Evolutionary conservation across 768 basidiomycete genomes (phyloP).

Genomic region (Cantharellus anzutake): DNA sequence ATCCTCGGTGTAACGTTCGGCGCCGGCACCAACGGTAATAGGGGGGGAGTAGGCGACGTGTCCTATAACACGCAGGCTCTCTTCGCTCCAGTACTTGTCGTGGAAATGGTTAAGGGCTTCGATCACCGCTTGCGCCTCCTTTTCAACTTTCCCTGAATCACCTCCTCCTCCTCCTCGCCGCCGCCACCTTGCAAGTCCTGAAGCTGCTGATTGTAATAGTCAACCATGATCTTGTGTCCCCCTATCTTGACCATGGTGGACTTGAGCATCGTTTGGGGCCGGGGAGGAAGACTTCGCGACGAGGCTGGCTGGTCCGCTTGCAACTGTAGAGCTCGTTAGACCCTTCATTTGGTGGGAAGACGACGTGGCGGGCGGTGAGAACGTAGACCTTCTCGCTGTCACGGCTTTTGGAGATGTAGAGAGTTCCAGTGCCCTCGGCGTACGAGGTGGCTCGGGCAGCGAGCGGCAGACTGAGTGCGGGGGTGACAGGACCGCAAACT

Average conservation of each 20-base stretch:
- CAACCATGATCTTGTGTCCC: not conserved
- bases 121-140: conserved; percentile 9
- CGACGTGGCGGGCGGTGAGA: conserved; percentile 2
- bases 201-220: not conserved
- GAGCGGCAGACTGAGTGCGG: conserved; percentile 21
- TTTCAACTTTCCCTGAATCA: conserved; percentile 8
- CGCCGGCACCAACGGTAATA: conserved; percentile 8
- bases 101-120: conserved; percentile 9
- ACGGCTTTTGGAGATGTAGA: conserved; percentile 3
- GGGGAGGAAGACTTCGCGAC: conserved; percentile 9
- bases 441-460: conserved; percentile 12
- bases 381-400: not conserved
- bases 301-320: not conserved
- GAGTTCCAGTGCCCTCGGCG: conserved; percentile 19
- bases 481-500: conserved; percentile 16
- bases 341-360: not conserved
- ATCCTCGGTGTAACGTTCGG: conserved; percentile 12
- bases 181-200: conserved; percentile 8
- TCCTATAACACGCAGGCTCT: conserved; percentile 12
- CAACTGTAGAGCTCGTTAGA: conserved; percentile 3
- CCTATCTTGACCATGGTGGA: conserved; percentile 7
- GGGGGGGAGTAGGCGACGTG: conserved; percentile 13
- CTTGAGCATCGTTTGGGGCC: conserved; percentile 11
- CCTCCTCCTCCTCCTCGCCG: conserved; percentile 2
- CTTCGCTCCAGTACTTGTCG: conserved; percentile 13